Evolutionary conservation across 1,139 yeast species (phyloP), one percentile per base, ranked within the genome.

Genomic region (Hyphopichia buzzinii): DNA sequence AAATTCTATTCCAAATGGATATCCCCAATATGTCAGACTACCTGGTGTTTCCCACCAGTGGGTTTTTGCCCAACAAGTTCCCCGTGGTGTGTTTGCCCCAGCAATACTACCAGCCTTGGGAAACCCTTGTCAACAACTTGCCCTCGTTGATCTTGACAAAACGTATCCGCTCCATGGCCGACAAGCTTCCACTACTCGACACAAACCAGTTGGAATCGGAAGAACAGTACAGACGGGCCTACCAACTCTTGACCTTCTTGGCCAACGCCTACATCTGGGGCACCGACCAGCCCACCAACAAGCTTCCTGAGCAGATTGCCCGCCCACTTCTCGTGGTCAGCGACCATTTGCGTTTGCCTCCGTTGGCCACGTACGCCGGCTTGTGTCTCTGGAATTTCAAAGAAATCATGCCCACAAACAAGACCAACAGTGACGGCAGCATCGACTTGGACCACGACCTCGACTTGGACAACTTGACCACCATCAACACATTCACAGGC

Each of bases 231-330:
- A 75, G 95, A 53, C 72, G 97, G 46, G 96, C 96, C 0, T 86
- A 85, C 57, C 80, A 84, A 15, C 67, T 87, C 3, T 67, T 90
- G 22, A 81, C 92, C 8, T 89, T 89, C 50, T 59, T 90, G 38
- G 77, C 87, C 6, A 96, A 90, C 58, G 95, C 94, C 1, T 90
- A 90, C 54, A 81, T 90, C 16, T 90, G 97, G 97, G 82, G 84
- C 2, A 77, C 79, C 22, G 81, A 80, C 30, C 74, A 71, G 30
- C 85, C 96, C 6, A 57, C 67, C n/a, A 83, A 84, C 44, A 70
- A 61, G 35, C 57, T 90, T 13, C 97, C 97, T 0, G 62, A 55
- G 32, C 79, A 78, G 42, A 55, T 90, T 17, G 82, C 96, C 1
- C 62, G 67, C 35, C 97, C 97, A 0, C 74, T 88, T 68, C 46